Evolutionary conservation across 164 flowering plant genomes (phyloP).

Genomic region (Chimonanthus praecox): DNA sequence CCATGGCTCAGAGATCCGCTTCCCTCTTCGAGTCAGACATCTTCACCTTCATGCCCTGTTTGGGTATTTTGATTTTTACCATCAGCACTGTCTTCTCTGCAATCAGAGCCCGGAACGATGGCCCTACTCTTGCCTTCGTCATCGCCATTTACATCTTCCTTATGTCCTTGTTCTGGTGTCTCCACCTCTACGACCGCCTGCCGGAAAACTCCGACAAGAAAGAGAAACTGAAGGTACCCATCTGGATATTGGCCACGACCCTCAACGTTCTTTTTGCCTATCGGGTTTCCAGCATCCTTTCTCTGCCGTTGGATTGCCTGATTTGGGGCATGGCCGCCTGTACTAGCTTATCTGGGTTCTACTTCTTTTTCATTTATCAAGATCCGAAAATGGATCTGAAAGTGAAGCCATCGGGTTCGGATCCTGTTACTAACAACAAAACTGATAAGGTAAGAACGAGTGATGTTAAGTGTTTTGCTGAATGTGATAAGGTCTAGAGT

Average conservation of each 20-base stretch:
- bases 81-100: neutral
- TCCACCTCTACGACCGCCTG: neutral
- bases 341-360: neutral
- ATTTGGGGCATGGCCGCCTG: neutral
- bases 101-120: neutral
- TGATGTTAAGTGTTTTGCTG: too few species aligned
- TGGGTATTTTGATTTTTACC: neutral
- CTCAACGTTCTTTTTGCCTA: constrained; percentile 3
- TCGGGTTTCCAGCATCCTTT: neutral
- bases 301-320: neutral
- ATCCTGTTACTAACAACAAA: too few species aligned
- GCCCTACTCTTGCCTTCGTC: neutral
- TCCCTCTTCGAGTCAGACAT: neutral
- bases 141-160: neutral
- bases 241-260: neutral
- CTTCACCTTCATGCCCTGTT: neutral
- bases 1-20: neutral
- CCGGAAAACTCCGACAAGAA: neutral
- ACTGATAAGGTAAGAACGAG: too few species aligned
- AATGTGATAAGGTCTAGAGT: too few species aligned
- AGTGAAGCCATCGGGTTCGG: too few species aligned
- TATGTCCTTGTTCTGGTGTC: neutral
- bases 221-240: neutral
- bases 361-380: neutral
- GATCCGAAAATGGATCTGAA: neutral